Conservation (phyloP, 345 rosid genomes). For the Rhizophora apiculata region DNA sequence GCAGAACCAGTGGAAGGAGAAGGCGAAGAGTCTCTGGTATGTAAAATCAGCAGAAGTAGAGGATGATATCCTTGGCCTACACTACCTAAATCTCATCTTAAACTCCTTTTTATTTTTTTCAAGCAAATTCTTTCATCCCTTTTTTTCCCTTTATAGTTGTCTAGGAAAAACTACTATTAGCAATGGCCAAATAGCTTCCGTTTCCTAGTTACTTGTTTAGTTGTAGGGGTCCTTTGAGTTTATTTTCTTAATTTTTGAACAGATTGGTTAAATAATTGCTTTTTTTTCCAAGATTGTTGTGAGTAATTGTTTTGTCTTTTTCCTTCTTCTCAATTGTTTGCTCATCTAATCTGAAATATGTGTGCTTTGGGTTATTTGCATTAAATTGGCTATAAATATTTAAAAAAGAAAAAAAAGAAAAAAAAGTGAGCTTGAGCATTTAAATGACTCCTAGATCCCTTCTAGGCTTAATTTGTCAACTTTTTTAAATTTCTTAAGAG, state of each 20-base stretch:
- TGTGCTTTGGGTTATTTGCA: neutral
- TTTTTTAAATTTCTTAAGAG: neutral
- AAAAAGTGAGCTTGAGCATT: too few relatives aligned
- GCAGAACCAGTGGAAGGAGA: constrained; percentile 91
- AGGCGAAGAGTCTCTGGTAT: constrained; percentile 85
- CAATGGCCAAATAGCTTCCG: too few relatives aligned
- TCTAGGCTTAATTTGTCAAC: neutral
- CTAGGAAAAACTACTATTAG: too few relatives aligned
- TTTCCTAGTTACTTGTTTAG: neutral
- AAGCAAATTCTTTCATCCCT: neutral
- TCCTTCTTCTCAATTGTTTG: too few relatives aligned
- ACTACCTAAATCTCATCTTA: neutral
- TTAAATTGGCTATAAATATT: neutral
- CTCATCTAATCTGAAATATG: neutral
- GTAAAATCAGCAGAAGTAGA: constrained; percentile 14
- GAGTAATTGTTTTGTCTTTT: too few relatives aligned
- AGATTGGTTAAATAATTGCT: neutral
- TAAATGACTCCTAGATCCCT: too few relatives aligned
- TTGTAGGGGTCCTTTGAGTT: neutral
- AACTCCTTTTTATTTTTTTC: neutral
- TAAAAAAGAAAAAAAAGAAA: neutral
- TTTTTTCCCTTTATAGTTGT: too few relatives aligned
- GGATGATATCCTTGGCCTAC: neutral
- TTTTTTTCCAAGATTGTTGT: too few relatives aligned
- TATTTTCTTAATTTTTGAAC: neutral